phyloP scores from a whole-genome alignment of 1,139 yeast genomes.

The Kodamaea anthophila region DNA sequence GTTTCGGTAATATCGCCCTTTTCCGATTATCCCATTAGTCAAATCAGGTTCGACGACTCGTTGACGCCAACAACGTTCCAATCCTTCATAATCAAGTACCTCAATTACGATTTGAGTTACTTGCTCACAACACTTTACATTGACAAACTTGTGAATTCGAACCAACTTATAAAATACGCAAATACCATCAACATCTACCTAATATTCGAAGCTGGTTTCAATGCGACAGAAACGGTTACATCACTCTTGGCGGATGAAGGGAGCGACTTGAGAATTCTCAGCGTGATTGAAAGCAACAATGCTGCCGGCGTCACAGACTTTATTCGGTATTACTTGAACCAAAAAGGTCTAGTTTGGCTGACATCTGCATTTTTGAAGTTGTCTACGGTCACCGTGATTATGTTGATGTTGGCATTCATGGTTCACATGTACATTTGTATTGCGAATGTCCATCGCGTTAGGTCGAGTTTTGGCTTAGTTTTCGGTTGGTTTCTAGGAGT shows the following conservation, averaged over 20 bases:
- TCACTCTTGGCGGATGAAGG: slow-evolving; percentile 2
- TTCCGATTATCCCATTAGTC: slow-evolving; percentile 14
- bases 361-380: slow-evolving; percentile 9
- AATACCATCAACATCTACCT: slow-evolving; percentile 32
- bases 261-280: slow-evolving; percentile 7
- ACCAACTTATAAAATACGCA: slow-evolving; percentile 47
- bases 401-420: slow-evolving; percentile 11
- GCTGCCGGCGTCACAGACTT: slow-evolving; percentile 17
- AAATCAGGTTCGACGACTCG: slow-evolving; percentile 6
- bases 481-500: slow-evolving; percentile 56
- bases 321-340: slow-evolving; percentile 17
- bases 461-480: slow-evolving; percentile 55
- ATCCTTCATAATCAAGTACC: slow-evolving; percentile 16
- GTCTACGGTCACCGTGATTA: slow-evolving; percentile 9
- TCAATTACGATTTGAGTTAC: slow-evolving; percentile 21
- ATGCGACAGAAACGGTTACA: slow-evolving; percentile 4
- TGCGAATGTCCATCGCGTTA: slow-evolving; percentile 47
- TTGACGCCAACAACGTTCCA: slow-evolving; percentile 10
- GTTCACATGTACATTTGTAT: slow-evolving; percentile 38
- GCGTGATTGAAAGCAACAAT: slow-evolving; percentile 8
- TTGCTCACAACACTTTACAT: slow-evolving; percentile 24
- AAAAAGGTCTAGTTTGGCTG: slow-evolving; percentile 10
- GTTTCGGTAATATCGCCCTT: slow-evolving; percentile 19
- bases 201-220: slow-evolving; percentile 12
- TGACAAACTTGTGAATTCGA: slow-evolving; percentile 38